These are phyloP conservation scores for Diaporthe capsici DNA, from an alignment of 2,329 filamentous ascomycete species.

Conservation along the genomic window DNA sequence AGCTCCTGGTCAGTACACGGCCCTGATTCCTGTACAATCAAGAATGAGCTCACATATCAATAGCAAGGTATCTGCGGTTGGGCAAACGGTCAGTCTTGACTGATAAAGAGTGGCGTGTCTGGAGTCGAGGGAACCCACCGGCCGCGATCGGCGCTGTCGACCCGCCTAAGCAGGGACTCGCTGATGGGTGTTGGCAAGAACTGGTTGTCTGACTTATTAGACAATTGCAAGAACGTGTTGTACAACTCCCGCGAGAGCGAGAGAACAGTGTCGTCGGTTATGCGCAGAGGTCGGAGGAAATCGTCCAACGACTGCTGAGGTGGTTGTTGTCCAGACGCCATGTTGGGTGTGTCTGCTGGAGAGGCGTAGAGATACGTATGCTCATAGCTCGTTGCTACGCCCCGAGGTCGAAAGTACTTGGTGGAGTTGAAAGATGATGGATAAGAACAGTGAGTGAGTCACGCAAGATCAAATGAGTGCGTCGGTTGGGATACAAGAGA, in stretches of 20 bases:
- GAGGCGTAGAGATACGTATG: conserved; percentile 3
- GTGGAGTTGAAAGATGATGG: not conserved
- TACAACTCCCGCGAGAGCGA: conserved; percentile 63
- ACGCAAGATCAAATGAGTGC: not conserved
- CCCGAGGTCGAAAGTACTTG: not conserved
- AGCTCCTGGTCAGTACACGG: conserved; percentile 42
- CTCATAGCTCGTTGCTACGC: conserved; percentile 22
- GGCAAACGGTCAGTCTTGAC: conserved; percentile 36
- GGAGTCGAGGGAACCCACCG: conserved; percentile 58
- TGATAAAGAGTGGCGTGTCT: conserved; percentile 7
- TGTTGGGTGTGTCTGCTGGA: conserved; percentile 33
- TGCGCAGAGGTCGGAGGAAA: conserved; percentile 66
- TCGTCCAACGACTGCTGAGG: conserved; percentile 49
- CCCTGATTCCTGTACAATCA: conserved; percentile 46
- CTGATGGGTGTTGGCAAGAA: conserved; percentile 74
- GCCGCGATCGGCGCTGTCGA: conserved; percentile 56
- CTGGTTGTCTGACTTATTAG: conserved; percentile 66
- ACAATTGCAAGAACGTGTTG: conserved; percentile 63
- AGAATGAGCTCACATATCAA: conserved; percentile 71
- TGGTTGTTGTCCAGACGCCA: conserved; percentile 40
- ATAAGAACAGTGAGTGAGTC: not conserved
- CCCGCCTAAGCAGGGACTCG: conserved; percentile 68
- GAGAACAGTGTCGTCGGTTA: conserved; percentile 62
- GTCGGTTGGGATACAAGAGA: conserved; percentile 1
- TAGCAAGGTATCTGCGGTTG: conserved; percentile 67